Percentiles rank a stretch among this genome's conserved stretches.
phyloP scores from a whole-genome alignment of 495 filamentous ascomycete genomes.

The Penicillium steckii region DNA sequence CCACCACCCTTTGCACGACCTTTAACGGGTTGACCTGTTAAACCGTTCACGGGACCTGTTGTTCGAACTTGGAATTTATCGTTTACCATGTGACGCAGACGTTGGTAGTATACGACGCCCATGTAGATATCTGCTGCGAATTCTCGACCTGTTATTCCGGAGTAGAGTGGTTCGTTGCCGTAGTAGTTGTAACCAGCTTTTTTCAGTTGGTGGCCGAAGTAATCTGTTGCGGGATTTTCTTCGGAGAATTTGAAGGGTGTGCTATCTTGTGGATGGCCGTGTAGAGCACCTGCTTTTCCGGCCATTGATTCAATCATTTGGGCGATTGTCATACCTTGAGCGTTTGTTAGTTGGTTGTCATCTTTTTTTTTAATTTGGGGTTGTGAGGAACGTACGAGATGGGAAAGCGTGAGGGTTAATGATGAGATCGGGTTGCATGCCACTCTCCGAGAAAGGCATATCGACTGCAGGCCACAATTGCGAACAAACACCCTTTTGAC shows the following conservation, averaged over 20 bases:
- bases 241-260: slow-evolving; percentile 95
- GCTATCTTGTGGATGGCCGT: slow-evolving; percentile 90
- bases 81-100: slow-evolving; percentile 98
- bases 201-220: slow-evolving; percentile 92
- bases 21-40: slow-evolving; percentile 96
- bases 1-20: slow-evolving; percentile 93
- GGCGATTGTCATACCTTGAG: slow-evolving; percentile 85
- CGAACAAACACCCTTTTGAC: slow-evolving; percentile 73
- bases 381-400: slow-evolving; percentile 60
- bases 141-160: slow-evolving; percentile 91
- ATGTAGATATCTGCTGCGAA: slow-evolving; percentile 94
- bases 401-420: slow-evolving; percentile 99
- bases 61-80: slow-evolving; percentile 99
- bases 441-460: slow-evolving; percentile 97
- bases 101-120: slow-evolving; percentile 96
- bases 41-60: slow-evolving; percentile 81
- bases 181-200: slow-evolving; percentile 96
- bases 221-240: slow-evolving; percentile 86
- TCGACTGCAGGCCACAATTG: slow-evolving; percentile 93
- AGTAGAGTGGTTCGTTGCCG: slow-evolving; percentile 98
- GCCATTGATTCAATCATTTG: slow-evolving; percentile 99
- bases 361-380: background rate
- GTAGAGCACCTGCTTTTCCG: slow-evolving; percentile 89
- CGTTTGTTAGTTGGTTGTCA: background rate
- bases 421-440: slow-evolving; percentile 95